Base-by-base conservation (phyloP, 163 green algal genomes). In the Scenedesmus sp. region DNA sequence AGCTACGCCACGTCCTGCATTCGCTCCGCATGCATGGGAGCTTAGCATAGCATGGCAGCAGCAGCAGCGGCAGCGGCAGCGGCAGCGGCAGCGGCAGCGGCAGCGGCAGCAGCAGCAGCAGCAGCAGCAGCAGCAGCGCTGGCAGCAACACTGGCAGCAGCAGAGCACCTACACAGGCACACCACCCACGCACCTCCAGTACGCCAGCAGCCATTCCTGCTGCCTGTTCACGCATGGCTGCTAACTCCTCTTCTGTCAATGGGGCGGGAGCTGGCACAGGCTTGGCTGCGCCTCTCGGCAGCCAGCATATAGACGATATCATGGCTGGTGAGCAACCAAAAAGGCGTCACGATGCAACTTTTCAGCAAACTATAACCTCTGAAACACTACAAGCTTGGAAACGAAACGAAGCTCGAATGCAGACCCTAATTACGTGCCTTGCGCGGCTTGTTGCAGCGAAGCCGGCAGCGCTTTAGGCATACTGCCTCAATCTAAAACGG, bases 221-320 rank as follows among this genome's bases (percentile, higher is more conserved):
- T 92, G 91, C 91, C 20, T 83, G 87, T 23, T 93, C 93, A 23
- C 92, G 84, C 76, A 97, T 94, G 0, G 90, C 94, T 8, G 88
- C 93, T 8, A 97, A n/a, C 81, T 98, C 96, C 66, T 96, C 95
- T 55, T 97, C 94, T 8, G 92, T 96, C 46, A 95, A 83, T 59
- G 97, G 92, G 13, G 91, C 94, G 2, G 91, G 60, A 52, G 92
- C 91, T 12, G 97, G 97, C 55, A 95, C 85, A 7, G 94, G 77
- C 91, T 97, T 98, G 60, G 97, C 96, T 56, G 94, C 96, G 26
- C 97, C 97, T 16, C 92, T 92, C 1, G 98, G 97, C 60, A 99
- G 93, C 96, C 96, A 99, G 57, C 91, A 94, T 1, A 99, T 66
- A 2, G 96, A 92, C 0, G 95, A 97, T 66, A 99, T 98, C 98